phyloP scores from a whole-genome alignment of 2,329 filamentous ascomycete species.

The Aureobasidium subglaciale region DNA sequence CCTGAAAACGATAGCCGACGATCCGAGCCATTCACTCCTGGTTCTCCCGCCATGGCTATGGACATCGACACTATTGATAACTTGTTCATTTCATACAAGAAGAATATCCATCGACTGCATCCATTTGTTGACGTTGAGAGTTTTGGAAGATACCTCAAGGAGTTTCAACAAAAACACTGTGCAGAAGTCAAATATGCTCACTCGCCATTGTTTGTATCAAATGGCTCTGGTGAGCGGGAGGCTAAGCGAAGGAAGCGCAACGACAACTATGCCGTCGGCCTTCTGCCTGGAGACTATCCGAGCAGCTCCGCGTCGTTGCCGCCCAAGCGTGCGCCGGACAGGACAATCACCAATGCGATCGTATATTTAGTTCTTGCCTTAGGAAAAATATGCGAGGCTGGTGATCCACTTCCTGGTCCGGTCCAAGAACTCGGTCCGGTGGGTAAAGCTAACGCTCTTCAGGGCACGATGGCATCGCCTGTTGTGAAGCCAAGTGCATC shows the following conservation, averaged over 20 bases:
- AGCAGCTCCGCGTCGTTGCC: background rate
- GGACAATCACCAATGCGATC: constrained; percentile 66
- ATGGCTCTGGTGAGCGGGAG: constrained; percentile 11
- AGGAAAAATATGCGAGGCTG: constrained; percentile 67
- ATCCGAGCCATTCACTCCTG: constrained; percentile 31
- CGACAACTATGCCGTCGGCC: background rate
- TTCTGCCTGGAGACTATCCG: background rate
- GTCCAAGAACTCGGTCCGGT: constrained; percentile 41
- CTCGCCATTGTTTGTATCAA: constrained; percentile 11
- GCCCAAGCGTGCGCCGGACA: background rate
- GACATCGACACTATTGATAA: constrained; percentile 43
- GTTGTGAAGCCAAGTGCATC: constrained; percentile 31
- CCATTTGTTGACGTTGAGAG: constrained; percentile 52
- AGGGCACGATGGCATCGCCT: constrained; percentile 21
- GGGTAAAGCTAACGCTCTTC: constrained; percentile 16
- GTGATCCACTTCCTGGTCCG: constrained; percentile 46
- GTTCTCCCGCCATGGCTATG: constrained; percentile 40
- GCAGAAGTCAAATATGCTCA: background rate
- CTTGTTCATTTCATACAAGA: constrained; percentile 50
- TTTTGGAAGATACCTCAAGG: constrained; percentile 33
- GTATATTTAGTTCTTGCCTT: constrained; percentile 77
- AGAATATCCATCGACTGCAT: constrained; percentile 56
- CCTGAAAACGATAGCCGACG: constrained; percentile 31
- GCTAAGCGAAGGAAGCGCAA: constrained; percentile 13
- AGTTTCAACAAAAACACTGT: constrained; percentile 35